Base-by-base conservation (phyloP, 164 flowering plant genomes). In the Platanus orientalis region DNA sequence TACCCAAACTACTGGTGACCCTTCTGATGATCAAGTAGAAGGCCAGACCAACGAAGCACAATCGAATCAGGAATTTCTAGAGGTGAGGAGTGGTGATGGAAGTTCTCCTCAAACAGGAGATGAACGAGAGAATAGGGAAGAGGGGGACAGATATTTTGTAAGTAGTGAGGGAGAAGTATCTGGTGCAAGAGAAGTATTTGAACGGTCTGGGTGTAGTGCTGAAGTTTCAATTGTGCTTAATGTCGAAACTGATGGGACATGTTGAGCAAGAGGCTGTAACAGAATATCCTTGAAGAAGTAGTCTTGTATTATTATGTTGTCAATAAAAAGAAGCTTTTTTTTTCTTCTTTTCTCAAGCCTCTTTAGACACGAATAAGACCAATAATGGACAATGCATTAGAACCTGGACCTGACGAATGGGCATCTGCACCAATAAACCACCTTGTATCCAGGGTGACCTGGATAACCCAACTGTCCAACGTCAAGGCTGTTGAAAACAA, bases 1-100 rank as follows among this genome's bases (percentile, higher is more conserved):
- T 13, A 40, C 76, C 57, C 78, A 67, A 66, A 42, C 74, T 20
- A 20, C 71, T 2, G 17, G 58, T 30, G 75, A 70, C 21, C 63
- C 62, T 23, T 50, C 61, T 9, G 44, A 29, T 16, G 28, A 6
- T 14, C 72, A 49, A 45, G 49, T 17, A 36, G 76, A 61, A 54
- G 54, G 45, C 52, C 55, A 42, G 42, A 34, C 64, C 9, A 34
- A 32, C 30, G 64, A 53, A 60, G 23, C 27, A 16, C 64, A 20
- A 53, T 27, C 54, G 29, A 40, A 25, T 47, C 71, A 44, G 9
- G 55, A n/a, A 34, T 36, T 34, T 7, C 29, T 68, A 21, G 45
- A 26, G 16, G 24, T 26, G 28, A 66, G 57, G n/a, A 47, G 36
- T 64, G 28, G 21, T 20, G 64, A 13, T 54, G 67, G 54, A 58